Evolutionary conservation across 164 flowering plant genomes (phyloP), one percentile per base, ranked within the genome.

Genomic region (Dillenia turbinata): DNA sequence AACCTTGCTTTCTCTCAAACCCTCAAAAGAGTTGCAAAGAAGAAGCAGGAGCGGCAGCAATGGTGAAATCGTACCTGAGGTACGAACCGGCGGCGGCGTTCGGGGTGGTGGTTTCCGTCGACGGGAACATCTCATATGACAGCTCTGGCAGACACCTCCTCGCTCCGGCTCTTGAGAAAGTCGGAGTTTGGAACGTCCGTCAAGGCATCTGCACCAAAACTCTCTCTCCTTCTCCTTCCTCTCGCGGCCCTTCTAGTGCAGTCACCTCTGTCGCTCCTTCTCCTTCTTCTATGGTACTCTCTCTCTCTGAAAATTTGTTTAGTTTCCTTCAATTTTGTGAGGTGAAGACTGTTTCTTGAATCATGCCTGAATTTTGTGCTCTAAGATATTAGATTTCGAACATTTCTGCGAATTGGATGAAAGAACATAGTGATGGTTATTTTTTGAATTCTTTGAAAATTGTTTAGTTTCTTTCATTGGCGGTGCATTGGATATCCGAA

Each of bases 61-160:
- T 95, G 99, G 99, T 89, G 92, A 95, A 95, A 79, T 59, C 97
- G 6, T 95, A 95, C 72, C 81, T 89, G 8, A 65, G 97, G 61
- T 95, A 95, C 79, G 97, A 95, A 73, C 81, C 89, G 13, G 85
- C 84, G 62, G 79, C 87, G 61, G 68, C 85, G 10, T 90, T 95
- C 62, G 97, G 99, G 6, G 97, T 95, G 12, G 79, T 95, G 9
- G 86, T 73, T 0, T 92, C 97, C 1, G 65, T 71, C 5, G 97
- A 87, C 2, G 72, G 92, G 7, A 88, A 92, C 75, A 85, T 95
- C 33, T 62, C 84, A 26, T 95, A 83, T 64, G 97, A 95, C 71
- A 75, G 73, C 77, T 78, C 88, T 46, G 97, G 99, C 26, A 88
- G 85, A 71, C 78, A 78, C 68, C 75, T 95, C 9, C 72, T 92